Evolutionary conservation across 1,139 yeast species (phyloP).

Genomic region (Candida tetrigidarum): DNA sequence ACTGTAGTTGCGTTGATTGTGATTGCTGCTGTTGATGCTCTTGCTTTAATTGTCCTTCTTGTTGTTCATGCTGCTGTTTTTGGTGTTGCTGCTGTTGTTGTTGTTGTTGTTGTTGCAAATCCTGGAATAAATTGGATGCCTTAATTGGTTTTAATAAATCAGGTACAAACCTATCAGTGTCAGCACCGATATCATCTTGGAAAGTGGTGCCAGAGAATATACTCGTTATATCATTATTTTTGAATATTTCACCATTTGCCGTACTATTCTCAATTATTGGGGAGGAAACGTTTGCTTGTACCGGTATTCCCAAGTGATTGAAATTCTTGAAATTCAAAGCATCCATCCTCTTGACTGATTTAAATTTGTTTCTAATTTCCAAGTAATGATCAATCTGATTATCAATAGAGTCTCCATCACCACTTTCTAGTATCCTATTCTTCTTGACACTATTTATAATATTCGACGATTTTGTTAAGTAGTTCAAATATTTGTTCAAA

Average conservation of each 20-base stretch:
- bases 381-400: constrained; percentile 41
- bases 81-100: background rate
- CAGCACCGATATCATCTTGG: constrained; percentile 6
- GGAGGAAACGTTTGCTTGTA: background rate
- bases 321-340: constrained; percentile 11
- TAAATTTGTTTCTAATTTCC: constrained; percentile 31
- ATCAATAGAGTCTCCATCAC: constrained; percentile 24
- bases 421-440: constrained; percentile 15
- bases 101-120: constrained; percentile 6
- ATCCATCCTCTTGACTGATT: constrained; percentile 23
- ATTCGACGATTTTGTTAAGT: constrained; percentile 42
- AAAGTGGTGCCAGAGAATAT: constrained; percentile 9
- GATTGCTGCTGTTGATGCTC: background rate
- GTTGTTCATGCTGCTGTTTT: background rate
- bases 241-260: constrained; percentile 2
- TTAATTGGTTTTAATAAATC: constrained; percentile 28
- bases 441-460: constrained; percentile 48
- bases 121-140: constrained; percentile 24
- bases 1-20: background rate
- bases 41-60: too few species aligned
- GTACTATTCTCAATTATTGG: constrained; percentile 6
- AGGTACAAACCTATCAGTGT: constrained; percentile 19
- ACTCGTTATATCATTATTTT: constrained; percentile 4
- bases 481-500: constrained; percentile 46
- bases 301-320: constrained; percentile 3